Base-by-base conservation (phyloP, 2,329 filamentous ascomycete species). In the Exophiala viscosa region DNA sequence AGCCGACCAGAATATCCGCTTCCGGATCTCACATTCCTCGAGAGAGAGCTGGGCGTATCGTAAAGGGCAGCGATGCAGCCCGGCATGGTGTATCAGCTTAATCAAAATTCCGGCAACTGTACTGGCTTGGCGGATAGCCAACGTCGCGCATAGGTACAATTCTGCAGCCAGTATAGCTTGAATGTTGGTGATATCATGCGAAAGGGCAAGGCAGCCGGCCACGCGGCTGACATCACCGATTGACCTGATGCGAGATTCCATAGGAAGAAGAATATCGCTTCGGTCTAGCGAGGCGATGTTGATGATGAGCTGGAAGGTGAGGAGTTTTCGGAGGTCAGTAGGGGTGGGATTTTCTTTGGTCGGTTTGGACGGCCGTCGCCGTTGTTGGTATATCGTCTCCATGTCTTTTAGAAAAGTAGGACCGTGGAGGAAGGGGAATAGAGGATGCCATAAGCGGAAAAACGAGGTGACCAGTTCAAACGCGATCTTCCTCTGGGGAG, bases 341-440 rank as follows among this genome's bases (percentile, higher is more conserved):
- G 45, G 48, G 5, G 48, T 33, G 11, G 54, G 48, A 17, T 36
- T 47, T 13, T 53, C 56, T 39, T 48, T 52, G 17, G 50, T 48
- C n/a, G 59, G 66, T 67, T 68, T 67, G 62, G 50, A 64, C 65
- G 31, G 64, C 55, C 53, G 58, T 60, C 36, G 62, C 3, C 55
- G 52, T 1, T 62, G 63, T 42, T 43, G 34, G 58, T 77, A 77
- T 36, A 77, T 65, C 9, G 60, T 58, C 35, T 77, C 70, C 58
- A 79, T 68, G 11, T 73, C 67, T 31, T 71, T 67, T 18, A 79
- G 59, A 43, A 78, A 77, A 1, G 71, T 72, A 1, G 74, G 76
- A 0, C 77, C 77, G 43, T 79, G 75, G 3, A 79, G 59, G 54
- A 79, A 78, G 0, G 77, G 77, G 52, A 79, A 76, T 10, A 79